Evolutionary conservation across 1,284 basidiomycete genomes (phyloP).

Genomic region (Leucoagaricus sp.): DNA sequence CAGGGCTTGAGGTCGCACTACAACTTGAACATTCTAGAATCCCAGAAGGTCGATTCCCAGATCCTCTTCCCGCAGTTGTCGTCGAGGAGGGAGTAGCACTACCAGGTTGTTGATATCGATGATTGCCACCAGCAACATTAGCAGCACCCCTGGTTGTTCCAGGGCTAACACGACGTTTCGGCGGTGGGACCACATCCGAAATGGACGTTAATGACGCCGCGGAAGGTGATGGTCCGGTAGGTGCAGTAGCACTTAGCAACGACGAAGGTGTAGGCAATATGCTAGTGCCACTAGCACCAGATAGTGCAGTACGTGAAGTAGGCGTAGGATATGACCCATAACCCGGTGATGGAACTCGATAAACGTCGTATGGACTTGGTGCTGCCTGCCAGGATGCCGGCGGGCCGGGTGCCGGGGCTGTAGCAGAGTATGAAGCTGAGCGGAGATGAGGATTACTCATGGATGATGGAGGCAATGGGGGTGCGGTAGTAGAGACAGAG

Average conservation of each 20-base stretch:
- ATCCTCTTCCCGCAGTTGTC: conserved; percentile 12
- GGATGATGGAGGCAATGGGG: neutral
- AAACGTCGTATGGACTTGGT: conserved; percentile 7
- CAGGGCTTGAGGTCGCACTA: conserved; percentile 83
- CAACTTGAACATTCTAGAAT: conserved; percentile 81
- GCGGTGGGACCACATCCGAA: conserved; percentile 60
- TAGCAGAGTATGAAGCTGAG: conserved; percentile 8
- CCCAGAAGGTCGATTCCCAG: conserved; percentile 68
- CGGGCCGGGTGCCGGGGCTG: conserved; percentile 6
- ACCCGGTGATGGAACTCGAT: conserved; percentile 6
- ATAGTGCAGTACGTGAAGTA: neutral
- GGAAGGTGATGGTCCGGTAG: neutral
- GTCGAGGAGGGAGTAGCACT: neutral
- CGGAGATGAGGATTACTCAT: conserved; percentile 7
- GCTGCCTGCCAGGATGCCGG: conserved; percentile 6
- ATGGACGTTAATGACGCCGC: neutral
- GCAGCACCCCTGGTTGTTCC: conserved; percentile 33
- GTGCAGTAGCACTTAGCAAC: neutral
- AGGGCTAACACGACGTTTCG: conserved; percentile 58
- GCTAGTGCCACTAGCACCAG: neutral
- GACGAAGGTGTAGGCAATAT: conserved; percentile 3
- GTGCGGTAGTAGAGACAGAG: neutral
- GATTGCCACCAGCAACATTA: neutral
- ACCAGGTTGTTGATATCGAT: conserved; percentile 27
- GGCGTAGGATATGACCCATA: conserved; percentile 5